These are phyloP conservation scores for Plasmopara muralis DNA, from an alignment of 352 stramenopile genomes.

Conservation along the genomic window DNA sequence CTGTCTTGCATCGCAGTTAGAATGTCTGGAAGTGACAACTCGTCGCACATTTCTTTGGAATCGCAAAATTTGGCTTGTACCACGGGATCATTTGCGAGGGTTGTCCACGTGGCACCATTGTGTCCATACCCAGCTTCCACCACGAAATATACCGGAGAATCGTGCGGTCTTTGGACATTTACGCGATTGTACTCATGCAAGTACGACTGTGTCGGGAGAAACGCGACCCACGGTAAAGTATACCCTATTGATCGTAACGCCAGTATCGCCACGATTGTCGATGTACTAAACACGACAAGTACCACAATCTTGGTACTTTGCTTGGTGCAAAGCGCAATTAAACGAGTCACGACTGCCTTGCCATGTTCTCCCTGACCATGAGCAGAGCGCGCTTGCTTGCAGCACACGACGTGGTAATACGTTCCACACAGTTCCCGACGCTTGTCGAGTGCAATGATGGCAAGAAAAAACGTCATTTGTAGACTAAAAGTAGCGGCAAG, in stretches of 20 bases:
- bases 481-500: constrained; percentile 48
- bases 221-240: constrained; percentile 42
- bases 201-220: constrained; percentile 56
- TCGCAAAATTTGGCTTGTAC: constrained; percentile 46
- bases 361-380: too few species aligned
- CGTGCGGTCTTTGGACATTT: constrained; percentile 30
- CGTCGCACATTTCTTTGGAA: constrained; percentile 51
- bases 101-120: constrained; percentile 18
- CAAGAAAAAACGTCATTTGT: constrained; percentile 63
- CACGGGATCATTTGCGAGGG: constrained; percentile 20
- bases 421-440: constrained; percentile 49
- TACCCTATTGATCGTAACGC: constrained; percentile 47
- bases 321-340: too few species aligned
- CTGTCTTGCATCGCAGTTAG: constrained; percentile 29
- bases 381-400: too few species aligned
- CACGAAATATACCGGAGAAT: constrained; percentile 55
- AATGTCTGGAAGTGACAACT: constrained; percentile 56
- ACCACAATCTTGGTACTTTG: constrained; percentile 42
- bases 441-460: constrained; percentile 61
- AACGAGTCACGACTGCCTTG: too few species aligned
- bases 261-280: constrained; percentile 42
- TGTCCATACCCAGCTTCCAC: constrained; percentile 51
- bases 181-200: constrained; percentile 48
- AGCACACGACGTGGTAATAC: constrained; percentile 11
- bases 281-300: constrained; percentile 41